Evolutionary conservation across 1,284 basidiomycete genomes (phyloP).

Genomic region (Cystobasidium slooffiae): DNA sequence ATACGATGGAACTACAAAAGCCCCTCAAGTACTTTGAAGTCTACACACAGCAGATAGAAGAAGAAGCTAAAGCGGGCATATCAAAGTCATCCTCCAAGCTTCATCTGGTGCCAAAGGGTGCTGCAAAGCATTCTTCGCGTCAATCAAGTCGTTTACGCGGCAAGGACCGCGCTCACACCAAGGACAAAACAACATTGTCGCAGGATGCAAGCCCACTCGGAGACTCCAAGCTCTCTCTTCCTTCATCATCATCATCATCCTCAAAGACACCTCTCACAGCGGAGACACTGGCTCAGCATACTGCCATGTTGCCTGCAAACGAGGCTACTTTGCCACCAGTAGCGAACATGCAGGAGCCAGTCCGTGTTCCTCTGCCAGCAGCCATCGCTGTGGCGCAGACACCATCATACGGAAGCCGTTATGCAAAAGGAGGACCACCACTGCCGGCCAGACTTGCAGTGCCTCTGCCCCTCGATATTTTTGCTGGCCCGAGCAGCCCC

Average conservation of each 20-base stretch:
- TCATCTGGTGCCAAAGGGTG: conserved; percentile 12
- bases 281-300: conserved; percentile 2
- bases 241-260: neutral
- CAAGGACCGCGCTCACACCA: neutral
- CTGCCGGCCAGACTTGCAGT: conserved; percentile 10
- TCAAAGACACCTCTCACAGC: neutral
- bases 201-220: too few species aligned
- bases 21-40: conserved; percentile 36
- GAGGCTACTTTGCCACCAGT: neutral
- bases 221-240: neutral
- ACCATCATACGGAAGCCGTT: neutral
- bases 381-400: neutral
- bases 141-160: neutral
- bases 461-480: conserved; percentile 10
- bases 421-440: neutral
- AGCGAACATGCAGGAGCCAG: neutral
- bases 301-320: neutral
- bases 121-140: conserved; percentile 8
- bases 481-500: conserved; percentile 21
- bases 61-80: neutral
- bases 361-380: neutral
- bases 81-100: conserved; percentile 16
- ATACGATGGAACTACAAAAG: conserved; percentile 7
- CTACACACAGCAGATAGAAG: conserved; percentile 4
- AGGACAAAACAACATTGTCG: neutral